Evolutionary conservation across 1,139 yeast species (phyloP), one percentile per base, ranked within the genome.

Genomic region (Protomyces gravidus): DNA sequence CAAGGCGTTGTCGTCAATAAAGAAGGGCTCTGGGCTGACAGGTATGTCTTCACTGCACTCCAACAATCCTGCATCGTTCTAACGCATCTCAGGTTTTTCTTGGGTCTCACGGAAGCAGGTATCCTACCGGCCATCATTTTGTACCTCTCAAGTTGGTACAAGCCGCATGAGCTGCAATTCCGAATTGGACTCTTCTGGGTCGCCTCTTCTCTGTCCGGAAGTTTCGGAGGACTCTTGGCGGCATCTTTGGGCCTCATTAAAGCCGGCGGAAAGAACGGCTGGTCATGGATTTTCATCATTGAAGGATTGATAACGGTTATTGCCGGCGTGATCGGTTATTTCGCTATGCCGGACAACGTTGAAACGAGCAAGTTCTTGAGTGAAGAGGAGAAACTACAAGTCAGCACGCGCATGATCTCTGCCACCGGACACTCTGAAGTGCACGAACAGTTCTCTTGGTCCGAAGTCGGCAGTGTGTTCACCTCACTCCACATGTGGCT

Each of bases 221-320:
- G 90, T 2, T 85, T 86, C 71, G 86, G 88, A 59, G 94, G 94
- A 61, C 80, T 88, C 58, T 79, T 87, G 62, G 87, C 87, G 26
- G 81, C 79, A 57, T 84, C 83, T 59, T 78, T 82, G 55, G 71
- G 79, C 4, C 50, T 59, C 7, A 61, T 65, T 50, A 60, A 62
- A 15, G 66, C 76, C 60, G 70, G 83, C 63, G 74, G 78, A 3
- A 65, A 73, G 21, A 68, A 70, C n/a, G 75, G 74, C 9, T 85
- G 89, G 89, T 79, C 83, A 71, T 85, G 89, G 89, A 81, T 83
- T 70, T 85, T 82, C 68, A 78, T 85, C 62, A 78, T 85, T 64
- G 89, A 84, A 69, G 85, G 85, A 51, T 75, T 84, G 40, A 75
- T 84, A 67, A 86, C 95, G 25, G 78, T 80, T 46, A 84, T 83